phyloP scores from a whole-genome alignment of 192 early-diverging fungal species.

The Funneliformis mosseae region DNA sequence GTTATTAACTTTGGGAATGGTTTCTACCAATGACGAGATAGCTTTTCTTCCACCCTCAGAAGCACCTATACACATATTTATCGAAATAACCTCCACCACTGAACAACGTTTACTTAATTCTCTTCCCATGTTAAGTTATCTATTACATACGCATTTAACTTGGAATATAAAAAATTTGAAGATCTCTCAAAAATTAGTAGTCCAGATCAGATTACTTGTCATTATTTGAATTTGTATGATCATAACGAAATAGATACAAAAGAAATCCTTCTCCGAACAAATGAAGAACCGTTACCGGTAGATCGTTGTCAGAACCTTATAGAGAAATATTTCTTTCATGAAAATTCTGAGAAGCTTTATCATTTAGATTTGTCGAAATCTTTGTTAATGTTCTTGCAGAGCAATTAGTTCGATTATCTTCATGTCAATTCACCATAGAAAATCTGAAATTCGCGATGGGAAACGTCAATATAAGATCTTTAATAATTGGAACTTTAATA shows the following conservation, averaged over 20 bases:
- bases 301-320: slow-evolving; percentile 19
- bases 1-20: not conserved
- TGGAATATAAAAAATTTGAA: slow-evolving; percentile 32
- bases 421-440: slow-evolving; percentile 29
- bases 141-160: not conserved
- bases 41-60: not conserved
- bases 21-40: not conserved
- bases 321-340: slow-evolving; percentile 30
- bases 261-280: slow-evolving; percentile 4
- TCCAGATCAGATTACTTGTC: slow-evolving; percentile 30
- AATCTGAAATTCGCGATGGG: slow-evolving; percentile 33
- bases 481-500: slow-evolving; percentile 19
- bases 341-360: not conserved
- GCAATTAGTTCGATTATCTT: slow-evolving; percentile 36
- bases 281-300: not conserved
- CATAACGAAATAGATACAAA: not conserved
- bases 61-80: not conserved
- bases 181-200: slow-evolving; percentile 3
- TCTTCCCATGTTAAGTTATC: not conserved
- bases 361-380: slow-evolving; percentile 34
- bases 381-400: slow-evolving; percentile 36
- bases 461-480: slow-evolving; percentile 23
- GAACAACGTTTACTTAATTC: slow-evolving; percentile 31
- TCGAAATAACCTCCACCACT: slow-evolving; percentile 33
- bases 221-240: slow-evolving; percentile 18